These are phyloP conservation scores for Wickerhamiella parazyma DNA, from an alignment of 805 yeast genomes.

Conservation along the genomic window DNA sequence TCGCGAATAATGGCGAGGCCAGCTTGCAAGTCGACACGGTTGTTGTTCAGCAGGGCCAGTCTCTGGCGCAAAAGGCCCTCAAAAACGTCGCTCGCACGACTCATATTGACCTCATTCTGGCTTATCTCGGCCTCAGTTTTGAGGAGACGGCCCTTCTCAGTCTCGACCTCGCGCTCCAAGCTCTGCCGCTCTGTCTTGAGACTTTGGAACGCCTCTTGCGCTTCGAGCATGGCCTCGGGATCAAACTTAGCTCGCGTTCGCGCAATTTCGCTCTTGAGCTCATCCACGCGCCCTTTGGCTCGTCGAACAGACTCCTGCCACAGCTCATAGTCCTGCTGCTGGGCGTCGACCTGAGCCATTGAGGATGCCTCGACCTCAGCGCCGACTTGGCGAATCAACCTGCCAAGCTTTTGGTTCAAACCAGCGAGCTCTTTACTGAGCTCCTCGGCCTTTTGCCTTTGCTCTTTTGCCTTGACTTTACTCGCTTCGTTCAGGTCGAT, in stretches of 20 bases:
- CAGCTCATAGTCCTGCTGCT: background rate
- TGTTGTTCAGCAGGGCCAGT: background rate
- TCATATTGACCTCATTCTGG: background rate
- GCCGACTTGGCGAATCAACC: background rate
- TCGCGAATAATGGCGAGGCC: background rate
- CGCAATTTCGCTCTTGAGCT: background rate
- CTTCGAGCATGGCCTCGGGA: constrained; percentile 4
- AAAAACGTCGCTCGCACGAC: background rate
- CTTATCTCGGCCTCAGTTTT: background rate
- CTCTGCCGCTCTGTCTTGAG: background rate
- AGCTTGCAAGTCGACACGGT: background rate
- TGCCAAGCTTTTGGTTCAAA: background rate
- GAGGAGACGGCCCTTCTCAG: background rate
- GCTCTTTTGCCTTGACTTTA: too few relatives aligned
- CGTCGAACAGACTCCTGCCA: background rate
- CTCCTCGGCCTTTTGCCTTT: background rate
- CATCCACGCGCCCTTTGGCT: background rate
- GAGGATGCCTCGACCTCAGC: background rate
- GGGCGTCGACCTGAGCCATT: background rate
- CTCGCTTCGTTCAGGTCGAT: too few relatives aligned
- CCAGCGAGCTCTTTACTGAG: background rate
- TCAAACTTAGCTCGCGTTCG: background rate
- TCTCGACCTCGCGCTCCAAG: background rate
- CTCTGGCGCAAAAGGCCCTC: background rate
- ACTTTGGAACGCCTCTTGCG: background rate